Evolutionary conservation across 208 protist genomes (phyloP).

Genomic region (Trypanosoma melophagium): DNA sequence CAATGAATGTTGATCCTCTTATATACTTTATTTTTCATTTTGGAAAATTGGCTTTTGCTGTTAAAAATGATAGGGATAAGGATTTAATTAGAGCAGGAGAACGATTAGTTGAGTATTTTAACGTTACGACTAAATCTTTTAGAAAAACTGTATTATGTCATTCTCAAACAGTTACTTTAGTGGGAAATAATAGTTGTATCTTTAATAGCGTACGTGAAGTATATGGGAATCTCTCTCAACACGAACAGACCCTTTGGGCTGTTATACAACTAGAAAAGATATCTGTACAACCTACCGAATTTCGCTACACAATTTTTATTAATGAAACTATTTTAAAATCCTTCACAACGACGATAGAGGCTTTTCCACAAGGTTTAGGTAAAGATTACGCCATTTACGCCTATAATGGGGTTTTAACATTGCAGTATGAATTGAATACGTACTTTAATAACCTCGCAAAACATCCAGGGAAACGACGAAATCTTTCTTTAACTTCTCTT

Average conservation of each 20-base stretch:
- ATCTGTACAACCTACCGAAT: not conserved
- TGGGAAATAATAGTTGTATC: slow-evolving; percentile 6
- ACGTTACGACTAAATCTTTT: slow-evolving; percentile 22
- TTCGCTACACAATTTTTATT: slow-evolving; percentile 21
- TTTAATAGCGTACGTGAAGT: slow-evolving; percentile 21
- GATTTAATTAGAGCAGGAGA: not conserved
- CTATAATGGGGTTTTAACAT: slow-evolving; percentile 23
- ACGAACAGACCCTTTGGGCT: slow-evolving; percentile 12
- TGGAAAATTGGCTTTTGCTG: slow-evolving; percentile 16
- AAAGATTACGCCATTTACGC: slow-evolving; percentile 23
- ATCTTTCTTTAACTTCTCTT: slow-evolving; percentile 16
- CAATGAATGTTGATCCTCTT: slow-evolving; percentile 11
- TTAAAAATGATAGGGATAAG: not conserved
- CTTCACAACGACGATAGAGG: slow-evolving; percentile 5
- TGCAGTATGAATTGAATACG: slow-evolving; percentile 31
- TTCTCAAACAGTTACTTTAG: not conserved
- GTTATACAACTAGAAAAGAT: slow-evolving; percentile 19
- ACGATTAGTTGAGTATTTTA: slow-evolving; percentile 22
- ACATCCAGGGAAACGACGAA: not conserved
- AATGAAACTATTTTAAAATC: slow-evolving; percentile 6
- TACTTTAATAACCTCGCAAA: slow-evolving; percentile 12
- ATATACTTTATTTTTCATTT: slow-evolving; percentile 24
- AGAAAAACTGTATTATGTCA: slow-evolving; percentile 4
- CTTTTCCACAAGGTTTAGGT: slow-evolving; percentile 27
- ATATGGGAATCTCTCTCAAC: not conserved